Evolutionary conservation across 805 yeast species (phyloP), one percentile per base, ranked within the genome.

Genomic region (Ogataea paraovalis): DNA sequence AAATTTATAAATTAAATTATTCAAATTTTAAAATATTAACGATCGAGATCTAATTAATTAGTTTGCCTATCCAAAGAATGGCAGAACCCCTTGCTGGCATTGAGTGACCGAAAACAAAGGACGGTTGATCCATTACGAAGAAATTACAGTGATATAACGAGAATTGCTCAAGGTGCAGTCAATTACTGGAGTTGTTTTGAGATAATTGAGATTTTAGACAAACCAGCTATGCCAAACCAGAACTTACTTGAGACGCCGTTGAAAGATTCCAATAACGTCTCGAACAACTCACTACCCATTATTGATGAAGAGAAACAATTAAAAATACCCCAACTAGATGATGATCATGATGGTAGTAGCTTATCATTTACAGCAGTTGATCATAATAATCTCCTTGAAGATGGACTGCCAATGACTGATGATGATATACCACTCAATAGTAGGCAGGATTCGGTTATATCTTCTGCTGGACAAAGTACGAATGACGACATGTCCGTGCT

Each of bases 381-480:
- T 9, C 32, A 16, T 13, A 44, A 40, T 10, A 38, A 34, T 14
- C 23, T 14, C 12, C 32, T 16, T 19, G 41, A 14, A 21, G 40
- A 30, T 4, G 21, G 21, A 34, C 8, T 34, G 20, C 19, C 38
- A 7, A 34, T 34, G 21, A 27, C 6, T 14, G 19, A 36, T 8
- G 44, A 43, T 28, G 36, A 25, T 14, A 46, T 47, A n/a, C 5
- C 42, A 12, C 28, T 37, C 4, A 12, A n/a, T 6, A 46, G 50
- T 34, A 39, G 50, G 19, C 48, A 43, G 16, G 37, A 47, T 37
- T 47, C 50, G 4, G 12, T 33, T 12, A 36, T 46, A 2, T 47
- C 57, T 6, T 28, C 46, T 21, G 46, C 41, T 32, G 54, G 56
- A 3, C 54, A 54, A 8, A 52, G 53, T 34, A 47, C 50, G 20